Conservation (phyloP, 1,139 yeast species). For the Wickerhamomyces sp. region DNA sequence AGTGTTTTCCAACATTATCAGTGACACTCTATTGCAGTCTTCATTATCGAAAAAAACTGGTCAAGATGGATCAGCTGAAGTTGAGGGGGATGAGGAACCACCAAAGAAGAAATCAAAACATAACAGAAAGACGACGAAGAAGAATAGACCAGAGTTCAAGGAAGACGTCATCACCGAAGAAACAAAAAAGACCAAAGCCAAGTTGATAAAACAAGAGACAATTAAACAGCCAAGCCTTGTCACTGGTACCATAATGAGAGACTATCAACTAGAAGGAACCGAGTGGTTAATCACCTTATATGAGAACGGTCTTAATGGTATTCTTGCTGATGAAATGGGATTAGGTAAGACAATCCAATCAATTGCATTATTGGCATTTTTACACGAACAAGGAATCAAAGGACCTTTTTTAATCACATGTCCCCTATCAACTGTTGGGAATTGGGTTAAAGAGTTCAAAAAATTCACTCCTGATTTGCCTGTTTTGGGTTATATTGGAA, state of each 20-base stretch:
- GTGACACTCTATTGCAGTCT: slow-evolving; percentile 59
- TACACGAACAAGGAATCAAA: slow-evolving; percentile 69
- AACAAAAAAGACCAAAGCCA: slow-evolving; percentile 15
- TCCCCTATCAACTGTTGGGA: slow-evolving; percentile 81
- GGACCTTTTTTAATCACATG: slow-evolving; percentile 89
- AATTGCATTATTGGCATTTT: slow-evolving; percentile 68
- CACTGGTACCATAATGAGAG: slow-evolving; percentile 66
- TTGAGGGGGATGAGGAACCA: slow-evolving; percentile 3
- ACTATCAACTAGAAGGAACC: slow-evolving; percentile 83
- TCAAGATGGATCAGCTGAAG: not conserved
- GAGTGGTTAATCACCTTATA: slow-evolving; percentile 86
- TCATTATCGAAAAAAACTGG: not conserved
- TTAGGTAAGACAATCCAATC: slow-evolving; percentile 89
- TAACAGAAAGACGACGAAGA: too few relatives aligned
- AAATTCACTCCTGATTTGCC: slow-evolving; percentile 71
- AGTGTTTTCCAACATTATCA: slow-evolving; percentile 75
- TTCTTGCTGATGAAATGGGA: slow-evolving; percentile 97
- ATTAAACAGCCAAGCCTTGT: slow-evolving; percentile 60
- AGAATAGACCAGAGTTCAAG: too few relatives aligned
- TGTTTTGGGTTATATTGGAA: slow-evolving; percentile 63
- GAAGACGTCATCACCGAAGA: slow-evolving; percentile 8
- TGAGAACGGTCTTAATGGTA: slow-evolving; percentile 93
- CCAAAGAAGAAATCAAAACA: slow-evolving; percentile 20
- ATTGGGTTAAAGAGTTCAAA: slow-evolving; percentile 72
- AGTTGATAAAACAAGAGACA: slow-evolving; percentile 12